Conservation (phyloP, 495 filamentous ascomycete species). For the Penicillium soppii region DNA sequence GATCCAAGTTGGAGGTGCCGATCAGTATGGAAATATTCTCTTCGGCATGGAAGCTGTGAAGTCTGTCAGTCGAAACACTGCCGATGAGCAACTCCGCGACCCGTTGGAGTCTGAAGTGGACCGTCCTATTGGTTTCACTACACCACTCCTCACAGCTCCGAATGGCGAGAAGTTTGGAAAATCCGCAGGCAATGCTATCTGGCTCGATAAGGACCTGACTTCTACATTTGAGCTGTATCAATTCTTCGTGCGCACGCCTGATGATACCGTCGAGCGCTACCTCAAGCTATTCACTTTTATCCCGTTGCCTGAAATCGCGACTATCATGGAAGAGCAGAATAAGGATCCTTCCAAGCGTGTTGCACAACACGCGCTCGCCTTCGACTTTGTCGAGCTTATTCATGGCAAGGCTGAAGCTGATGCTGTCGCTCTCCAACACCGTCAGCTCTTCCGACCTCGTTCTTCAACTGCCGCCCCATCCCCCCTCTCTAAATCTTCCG, state of each 20-base stretch:
- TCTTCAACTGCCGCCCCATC: slow-evolving; percentile 41
- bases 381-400: slow-evolving; percentile 73
- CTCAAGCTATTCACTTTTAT: slow-evolving; percentile 92
- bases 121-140: slow-evolving; percentile 79
- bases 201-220: slow-evolving; percentile 83
- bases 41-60: slow-evolving; percentile 85
- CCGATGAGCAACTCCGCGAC: slow-evolving; percentile 24
- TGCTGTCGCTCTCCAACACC: slow-evolving; percentile 57
- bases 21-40: slow-evolving; percentile 96
- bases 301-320: slow-evolving; percentile 60
- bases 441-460: slow-evolving; percentile 51
- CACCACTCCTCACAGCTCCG: slow-evolving; percentile 81
- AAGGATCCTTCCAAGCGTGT: slow-evolving; percentile 64
- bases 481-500: slow-evolving; percentile 32
- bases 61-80: slow-evolving; percentile 56
- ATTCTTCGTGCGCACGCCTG: slow-evolving; percentile 84
- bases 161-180: slow-evolving; percentile 93
- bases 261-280: slow-evolving; percentile 74
- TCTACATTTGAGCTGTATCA: slow-evolving; percentile 83
- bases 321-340: slow-evolving; percentile 64
- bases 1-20: slow-evolving; percentile 89
- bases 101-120: slow-evolving; percentile 34
- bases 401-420: slow-evolving; percentile 65
- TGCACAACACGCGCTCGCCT: slow-evolving; percentile 80
- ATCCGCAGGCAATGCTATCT: slow-evolving; percentile 89